Evolutionary conservation across 768 basidiomycete genomes (phyloP).

Genomic region (Boletales sp.): DNA sequence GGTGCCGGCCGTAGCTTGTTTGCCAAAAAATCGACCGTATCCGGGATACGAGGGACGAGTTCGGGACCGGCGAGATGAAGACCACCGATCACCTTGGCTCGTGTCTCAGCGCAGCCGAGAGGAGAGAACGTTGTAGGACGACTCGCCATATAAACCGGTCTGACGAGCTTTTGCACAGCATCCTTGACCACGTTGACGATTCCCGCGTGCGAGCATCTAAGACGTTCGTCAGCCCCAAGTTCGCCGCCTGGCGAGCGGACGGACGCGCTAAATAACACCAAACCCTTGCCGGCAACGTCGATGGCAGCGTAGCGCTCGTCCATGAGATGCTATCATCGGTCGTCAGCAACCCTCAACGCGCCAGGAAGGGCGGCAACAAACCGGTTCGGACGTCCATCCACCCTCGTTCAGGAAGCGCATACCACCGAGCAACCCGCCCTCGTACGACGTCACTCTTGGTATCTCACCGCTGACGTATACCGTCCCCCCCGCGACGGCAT

Average conservation of each 20-base stretch:
- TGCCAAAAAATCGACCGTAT: slow-evolving; percentile 70
- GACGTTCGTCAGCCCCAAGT: neutral
- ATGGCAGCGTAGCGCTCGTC: slow-evolving; percentile 79
- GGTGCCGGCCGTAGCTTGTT: slow-evolving; percentile 58
- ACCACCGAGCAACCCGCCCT: slow-evolving; percentile 64
- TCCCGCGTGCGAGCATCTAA: slow-evolving; percentile 72
- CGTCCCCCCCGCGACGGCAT: slow-evolving; percentile 57
- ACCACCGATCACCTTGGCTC: slow-evolving; percentile 68
- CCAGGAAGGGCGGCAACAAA: slow-evolving; percentile 16
- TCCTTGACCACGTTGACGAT: slow-evolving; percentile 81
- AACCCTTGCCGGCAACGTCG: slow-evolving; percentile 77
- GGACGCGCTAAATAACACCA: slow-evolving; percentile 81
- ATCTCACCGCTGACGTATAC: slow-evolving; percentile 83
- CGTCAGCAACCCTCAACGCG: neutral
- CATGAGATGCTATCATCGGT: slow-evolving; percentile 57
- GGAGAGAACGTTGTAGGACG: neutral
- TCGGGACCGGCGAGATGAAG: slow-evolving; percentile 79
- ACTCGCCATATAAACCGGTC: slow-evolving; percentile 74
- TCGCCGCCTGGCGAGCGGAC: slow-evolving; percentile 25
- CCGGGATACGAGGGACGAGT: slow-evolving; percentile 54
- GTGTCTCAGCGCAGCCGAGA: neutral
- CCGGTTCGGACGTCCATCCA: slow-evolving; percentile 55
- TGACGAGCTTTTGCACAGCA: slow-evolving; percentile 54
- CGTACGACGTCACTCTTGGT: slow-evolving; percentile 63
- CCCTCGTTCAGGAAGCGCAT: slow-evolving; percentile 51